These are phyloP conservation scores for Penicillium paradoxum DNA, from an alignment of 495 filamentous ascomycete genomes.

Conservation along the genomic window DNA sequence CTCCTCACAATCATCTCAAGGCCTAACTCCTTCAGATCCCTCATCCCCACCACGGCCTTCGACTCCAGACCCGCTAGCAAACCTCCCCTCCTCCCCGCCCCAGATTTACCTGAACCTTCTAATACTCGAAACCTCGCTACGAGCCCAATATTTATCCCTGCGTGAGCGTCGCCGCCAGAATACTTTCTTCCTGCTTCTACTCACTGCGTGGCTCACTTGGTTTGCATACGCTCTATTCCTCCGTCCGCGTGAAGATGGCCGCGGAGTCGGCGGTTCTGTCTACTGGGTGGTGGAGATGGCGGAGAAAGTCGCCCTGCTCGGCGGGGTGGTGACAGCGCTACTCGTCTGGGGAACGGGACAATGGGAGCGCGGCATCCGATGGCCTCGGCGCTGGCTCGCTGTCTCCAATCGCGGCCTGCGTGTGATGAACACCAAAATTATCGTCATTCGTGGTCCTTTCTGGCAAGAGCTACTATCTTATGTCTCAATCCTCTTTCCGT, in stretches of 20 bases:
- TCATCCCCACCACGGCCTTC: conserved; percentile 36
- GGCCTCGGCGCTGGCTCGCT: conserved; percentile 87
- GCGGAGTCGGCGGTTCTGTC: conserved; percentile 81
- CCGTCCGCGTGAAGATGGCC: conserved; percentile 83
- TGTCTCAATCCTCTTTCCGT: conserved; percentile 70
- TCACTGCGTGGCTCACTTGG: conserved; percentile 71
- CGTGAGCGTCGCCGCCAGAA: conserved; percentile 86
- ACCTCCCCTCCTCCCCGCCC: conserved; percentile 83
- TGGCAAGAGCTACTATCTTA: conserved; percentile 69
- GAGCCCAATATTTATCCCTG: conserved; percentile 85
- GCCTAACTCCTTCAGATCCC: conserved; percentile 24
- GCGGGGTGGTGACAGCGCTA: conserved; percentile 73
- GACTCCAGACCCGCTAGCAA: conserved; percentile 67
- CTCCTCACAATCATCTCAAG: conserved; percentile 13
- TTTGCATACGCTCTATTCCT: conserved; percentile 87
- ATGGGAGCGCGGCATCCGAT: conserved; percentile 90
- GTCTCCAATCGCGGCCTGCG: conserved; percentile 85
- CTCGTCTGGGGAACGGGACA: conserved; percentile 91
- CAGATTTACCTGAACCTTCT: conserved; percentile 98
- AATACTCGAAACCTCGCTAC: conserved; percentile 91
- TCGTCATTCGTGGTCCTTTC: conserved; percentile 78
- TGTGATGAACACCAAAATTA: conserved; percentile 91
- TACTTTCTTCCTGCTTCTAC: conserved; percentile 84
- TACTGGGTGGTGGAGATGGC: conserved; percentile 92
- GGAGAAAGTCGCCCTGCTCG: conserved; percentile 83